A percentile compares a stretch with the other conserved stretches of the same genome.
phyloP scores from a whole-genome alignment of 2,329 filamentous ascomycete species.

The Xylariaceae sp. region DNA sequence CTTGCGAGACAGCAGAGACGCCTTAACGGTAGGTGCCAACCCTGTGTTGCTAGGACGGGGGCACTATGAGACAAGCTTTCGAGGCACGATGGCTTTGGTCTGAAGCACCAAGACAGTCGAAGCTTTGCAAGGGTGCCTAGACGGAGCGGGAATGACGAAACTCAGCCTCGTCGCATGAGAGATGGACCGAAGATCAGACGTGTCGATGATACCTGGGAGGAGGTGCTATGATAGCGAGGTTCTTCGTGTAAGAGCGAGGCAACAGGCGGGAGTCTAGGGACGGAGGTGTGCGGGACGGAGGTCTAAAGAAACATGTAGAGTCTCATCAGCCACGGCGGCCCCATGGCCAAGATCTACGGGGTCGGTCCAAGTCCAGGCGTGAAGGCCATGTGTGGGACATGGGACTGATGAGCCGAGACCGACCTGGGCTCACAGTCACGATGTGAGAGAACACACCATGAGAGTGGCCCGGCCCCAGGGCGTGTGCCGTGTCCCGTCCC shows the following conservation, averaged over 20 bases:
- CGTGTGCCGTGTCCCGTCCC: too few species aligned
- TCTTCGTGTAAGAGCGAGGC: slow-evolving; percentile 29
- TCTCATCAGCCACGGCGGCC: slow-evolving; percentile 26
- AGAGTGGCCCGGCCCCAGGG: too few species aligned
- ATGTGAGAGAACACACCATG: too few species aligned
- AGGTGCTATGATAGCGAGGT: slow-evolving; percentile 26
- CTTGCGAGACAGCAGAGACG: slow-evolving; percentile 1
- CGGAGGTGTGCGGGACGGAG: slow-evolving; percentile 29
- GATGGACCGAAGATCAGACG: slow-evolving; percentile 30
- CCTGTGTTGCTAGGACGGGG: slow-evolving; percentile 9
- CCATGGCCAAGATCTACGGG: slow-evolving; percentile 19
- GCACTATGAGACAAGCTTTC: slow-evolving; percentile 11
- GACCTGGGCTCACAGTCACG: too few species aligned
- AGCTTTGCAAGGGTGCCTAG: slow-evolving; percentile 10
- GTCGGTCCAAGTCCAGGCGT: slow-evolving; percentile 14
- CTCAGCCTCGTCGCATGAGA: slow-evolving; percentile 24
- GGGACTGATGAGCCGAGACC: too few species aligned
- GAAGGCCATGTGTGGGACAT: slow-evolving; percentile 3
- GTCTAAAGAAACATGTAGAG: slow-evolving; percentile 21
- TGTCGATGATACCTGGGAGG: slow-evolving; percentile 24
- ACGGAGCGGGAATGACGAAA: slow-evolving; percentile 1
- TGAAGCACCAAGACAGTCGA: slow-evolving; percentile 9
- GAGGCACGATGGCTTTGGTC: slow-evolving; percentile 12
- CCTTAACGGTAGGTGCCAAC: slow-evolving; percentile 10
- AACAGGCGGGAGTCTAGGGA: slow-evolving; percentile 35